phyloP scores from a whole-genome alignment of 176 grass and related monocot species.

The Hsuehochloa calcarea region DNA sequence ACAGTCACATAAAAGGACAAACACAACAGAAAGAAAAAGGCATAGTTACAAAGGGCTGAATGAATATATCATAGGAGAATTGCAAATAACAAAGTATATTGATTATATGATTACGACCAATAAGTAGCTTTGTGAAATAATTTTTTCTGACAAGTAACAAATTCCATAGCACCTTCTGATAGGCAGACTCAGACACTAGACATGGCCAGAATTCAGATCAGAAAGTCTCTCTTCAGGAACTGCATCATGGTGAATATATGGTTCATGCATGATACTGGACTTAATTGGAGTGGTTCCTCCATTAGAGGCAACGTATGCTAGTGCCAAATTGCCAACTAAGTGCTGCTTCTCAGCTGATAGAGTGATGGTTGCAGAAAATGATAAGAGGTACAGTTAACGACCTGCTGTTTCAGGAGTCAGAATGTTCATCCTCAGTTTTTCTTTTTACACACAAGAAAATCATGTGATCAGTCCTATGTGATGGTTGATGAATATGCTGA shows the following conservation, averaged over 20 bases:
- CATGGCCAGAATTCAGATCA: not conserved
- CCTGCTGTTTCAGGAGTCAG: not conserved
- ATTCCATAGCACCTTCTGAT: not conserved
- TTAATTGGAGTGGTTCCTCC: not conserved
- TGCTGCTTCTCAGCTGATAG: not conserved
- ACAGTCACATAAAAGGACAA: not conserved
- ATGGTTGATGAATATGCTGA: no score
- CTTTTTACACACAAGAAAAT: no score
- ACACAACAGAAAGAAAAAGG: conserved; percentile 6
- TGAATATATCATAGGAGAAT: not conserved
- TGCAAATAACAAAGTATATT: not conserved
- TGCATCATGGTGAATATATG: not conserved
- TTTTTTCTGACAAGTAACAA: not conserved
- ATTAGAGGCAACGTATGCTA: not conserved
- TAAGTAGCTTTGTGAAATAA: not conserved
- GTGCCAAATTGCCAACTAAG: not conserved
- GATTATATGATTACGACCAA: not conserved
- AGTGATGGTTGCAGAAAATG: not conserved
- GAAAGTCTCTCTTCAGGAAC: not conserved
- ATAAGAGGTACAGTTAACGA: not conserved
- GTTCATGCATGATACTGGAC: not conserved
- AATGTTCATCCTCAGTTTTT: not conserved
- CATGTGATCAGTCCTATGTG: not conserved
- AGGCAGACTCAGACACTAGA: not conserved
- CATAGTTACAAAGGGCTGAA: not conserved